These are phyloP conservation scores for Syzygium jambos DNA, from an alignment of 345 rosid species.

Conservation along the genomic window DNA sequence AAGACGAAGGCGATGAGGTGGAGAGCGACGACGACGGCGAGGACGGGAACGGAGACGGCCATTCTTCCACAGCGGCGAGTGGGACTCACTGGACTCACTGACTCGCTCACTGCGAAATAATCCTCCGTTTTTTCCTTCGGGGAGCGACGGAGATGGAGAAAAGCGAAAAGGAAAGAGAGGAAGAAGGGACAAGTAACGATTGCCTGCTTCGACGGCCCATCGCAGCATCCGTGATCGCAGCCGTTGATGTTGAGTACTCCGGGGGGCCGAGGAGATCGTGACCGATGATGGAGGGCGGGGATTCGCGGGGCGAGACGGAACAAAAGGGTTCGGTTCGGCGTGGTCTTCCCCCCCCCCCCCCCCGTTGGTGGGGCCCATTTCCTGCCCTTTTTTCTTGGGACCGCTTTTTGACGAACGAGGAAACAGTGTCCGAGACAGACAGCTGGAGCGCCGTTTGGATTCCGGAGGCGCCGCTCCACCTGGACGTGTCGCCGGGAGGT, in stretches of 20 bases:
- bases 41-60: slow-evolving; percentile 63
- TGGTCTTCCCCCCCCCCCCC: too few species aligned
- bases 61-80: slow-evolving; percentile 6
- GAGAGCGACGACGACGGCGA: slow-evolving; percentile 49
- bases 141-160: background rate
- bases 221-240: background rate
- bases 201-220: background rate
- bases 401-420: background rate
- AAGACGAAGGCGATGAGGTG: slow-evolving; percentile 87
- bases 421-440: background rate
- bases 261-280: background rate
- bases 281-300: background rate
- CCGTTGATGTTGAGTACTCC: background rate
- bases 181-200: background rate
- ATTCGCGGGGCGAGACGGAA: background rate
- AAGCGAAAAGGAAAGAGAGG: background rate
- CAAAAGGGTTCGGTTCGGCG: background rate
- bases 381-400: background rate
- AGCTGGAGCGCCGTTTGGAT: background rate
- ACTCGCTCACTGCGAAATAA: background rate
- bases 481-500: background rate
- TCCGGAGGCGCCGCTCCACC: background rate
- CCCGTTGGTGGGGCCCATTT: background rate
- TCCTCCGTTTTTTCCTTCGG: background rate
- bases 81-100: background rate